Evolutionary conservation across 352 stramenopile genomes (phyloP).

Genomic region (Phytopythium helicoides): DNA sequence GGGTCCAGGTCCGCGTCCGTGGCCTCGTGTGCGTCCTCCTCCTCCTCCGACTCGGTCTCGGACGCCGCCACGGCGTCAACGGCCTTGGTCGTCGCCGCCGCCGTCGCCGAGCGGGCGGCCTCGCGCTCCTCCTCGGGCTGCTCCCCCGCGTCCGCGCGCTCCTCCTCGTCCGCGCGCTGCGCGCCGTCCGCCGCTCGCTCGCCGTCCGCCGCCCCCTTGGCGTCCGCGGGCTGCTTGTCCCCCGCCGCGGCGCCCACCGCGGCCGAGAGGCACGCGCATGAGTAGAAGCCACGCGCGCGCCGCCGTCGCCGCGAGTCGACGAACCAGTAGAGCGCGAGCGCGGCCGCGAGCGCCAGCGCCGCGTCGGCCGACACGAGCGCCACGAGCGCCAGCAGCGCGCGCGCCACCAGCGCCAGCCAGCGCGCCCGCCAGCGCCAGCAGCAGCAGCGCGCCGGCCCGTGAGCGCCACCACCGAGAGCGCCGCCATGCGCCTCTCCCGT

Average conservation of each 20-base stretch:
- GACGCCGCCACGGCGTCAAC: constrained; percentile 28
- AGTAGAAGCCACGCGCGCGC: constrained; percentile 50
- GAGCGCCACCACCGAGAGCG: neutral
- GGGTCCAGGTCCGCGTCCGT: neutral
- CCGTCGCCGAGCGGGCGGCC: constrained; percentile 2
- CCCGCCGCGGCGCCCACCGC: neutral
- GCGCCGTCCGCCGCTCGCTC: neutral
- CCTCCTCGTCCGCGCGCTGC: constrained; percentile 6
- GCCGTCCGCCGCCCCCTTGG: neutral
- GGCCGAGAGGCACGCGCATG: constrained; percentile 26
- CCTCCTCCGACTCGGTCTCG: constrained; percentile 55
- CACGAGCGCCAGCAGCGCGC: constrained; percentile 5
- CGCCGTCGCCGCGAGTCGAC: constrained; percentile 9
- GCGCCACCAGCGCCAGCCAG: neutral
- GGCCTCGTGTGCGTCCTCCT: constrained; percentile 26
- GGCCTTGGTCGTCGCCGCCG: constrained; percentile 11
- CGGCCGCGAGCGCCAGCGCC: constrained; percentile 4
- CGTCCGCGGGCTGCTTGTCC: neutral
- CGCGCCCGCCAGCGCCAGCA: neutral
- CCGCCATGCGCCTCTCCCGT: neutral
- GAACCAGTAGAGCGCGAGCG: constrained; percentile 8
- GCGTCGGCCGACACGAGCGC: constrained; percentile 8
- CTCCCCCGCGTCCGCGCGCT: constrained; percentile 6
- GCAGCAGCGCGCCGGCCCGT: neutral
- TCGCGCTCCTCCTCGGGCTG: neutral